Evolutionary conservation across 352 stramenopile genomes (phyloP), one percentile per base, ranked within the genome.

Genomic region (Globisporangium alternatum): DNA sequence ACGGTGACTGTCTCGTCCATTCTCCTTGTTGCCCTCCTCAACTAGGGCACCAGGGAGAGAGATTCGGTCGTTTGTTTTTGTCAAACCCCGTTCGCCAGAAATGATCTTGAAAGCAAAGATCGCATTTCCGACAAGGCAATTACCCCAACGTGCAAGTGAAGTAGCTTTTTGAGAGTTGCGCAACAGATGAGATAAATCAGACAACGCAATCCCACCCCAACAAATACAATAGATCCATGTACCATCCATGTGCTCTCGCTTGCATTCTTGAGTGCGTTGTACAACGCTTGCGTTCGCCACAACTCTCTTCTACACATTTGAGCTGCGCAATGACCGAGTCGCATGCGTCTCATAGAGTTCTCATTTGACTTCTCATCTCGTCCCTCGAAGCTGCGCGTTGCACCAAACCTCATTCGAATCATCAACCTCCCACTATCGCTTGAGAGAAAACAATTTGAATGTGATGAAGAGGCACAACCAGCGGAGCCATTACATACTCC

Each of bases 21-120:
- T 37, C 47, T 84, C 57, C 65, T 81, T 55, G 77, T 35, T 69
- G 77, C 61, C 52, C 47, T 58, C 30, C 60, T 65, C 22, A 52
- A 60, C 41, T 69, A 58, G 17, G 41, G 17, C 35, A 65, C 35
- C 17, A 53, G 4, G 22, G 21, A 31, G n/a, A 17, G 43, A n/a
- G 41, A 10, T 21, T 19, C 33, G 35, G 35, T 41, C 35, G 56
- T 31, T 51, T 54, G 28, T 19, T 30, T 49, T 53, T 43, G 39
- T 43, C 56, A n/a, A 25, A 21, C 59, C 15, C 28, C 21, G 54
- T 56, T 56, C 31, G 28, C 28, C 7, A 28, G 35, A 56, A 13
- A 43, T 7, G 28, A 35, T 41, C 30, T 43, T 56, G 51, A 43
- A 43, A 10, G 51, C 17, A 56, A 56, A 41, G 51, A 56, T 28